These are phyloP conservation scores for Lolium perenne DNA, from an alignment of 176 grass and related monocot species.

Conservation along the genomic window DNA sequence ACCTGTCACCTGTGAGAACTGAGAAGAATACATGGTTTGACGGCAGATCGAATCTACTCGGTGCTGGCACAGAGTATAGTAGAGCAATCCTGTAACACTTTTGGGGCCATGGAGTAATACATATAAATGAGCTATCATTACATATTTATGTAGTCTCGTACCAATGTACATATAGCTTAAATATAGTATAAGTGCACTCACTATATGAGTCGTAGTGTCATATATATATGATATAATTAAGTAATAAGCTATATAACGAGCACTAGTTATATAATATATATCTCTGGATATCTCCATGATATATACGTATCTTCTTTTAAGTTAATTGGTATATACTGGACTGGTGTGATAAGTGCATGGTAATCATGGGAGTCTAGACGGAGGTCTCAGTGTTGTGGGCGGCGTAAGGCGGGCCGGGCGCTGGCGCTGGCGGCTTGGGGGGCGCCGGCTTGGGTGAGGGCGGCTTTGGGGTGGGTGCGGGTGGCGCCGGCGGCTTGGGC, in stretches of 20 bases:
- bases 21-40: too few species aligned
- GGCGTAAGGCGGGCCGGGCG: slow-evolving; percentile 29
- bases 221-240: background rate
- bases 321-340: background rate
- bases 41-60: too few species aligned
- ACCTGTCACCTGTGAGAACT: too few species aligned
- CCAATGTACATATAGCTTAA: too few species aligned
- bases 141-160: too few species aligned
- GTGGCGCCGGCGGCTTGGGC: background rate
- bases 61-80: too few species aligned
- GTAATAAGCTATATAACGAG: background rate
- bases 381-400: background rate
- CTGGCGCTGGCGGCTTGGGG: background rate
- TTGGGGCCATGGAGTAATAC: too few species aligned
- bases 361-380: background rate
- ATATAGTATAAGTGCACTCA: slow-evolving; percentile 15
- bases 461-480: background rate
- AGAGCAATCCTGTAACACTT: too few species aligned
- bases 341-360: background rate
- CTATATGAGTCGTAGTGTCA: background rate
- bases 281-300: background rate
- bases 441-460: background rate
- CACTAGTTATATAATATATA: background rate
- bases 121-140: too few species aligned
- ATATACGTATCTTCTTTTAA: background rate